Evolutionary conservation across 1,284 basidiomycete species (phyloP), one percentile per base, ranked within the genome.

Genomic region (Trichosporon sp.): DNA sequence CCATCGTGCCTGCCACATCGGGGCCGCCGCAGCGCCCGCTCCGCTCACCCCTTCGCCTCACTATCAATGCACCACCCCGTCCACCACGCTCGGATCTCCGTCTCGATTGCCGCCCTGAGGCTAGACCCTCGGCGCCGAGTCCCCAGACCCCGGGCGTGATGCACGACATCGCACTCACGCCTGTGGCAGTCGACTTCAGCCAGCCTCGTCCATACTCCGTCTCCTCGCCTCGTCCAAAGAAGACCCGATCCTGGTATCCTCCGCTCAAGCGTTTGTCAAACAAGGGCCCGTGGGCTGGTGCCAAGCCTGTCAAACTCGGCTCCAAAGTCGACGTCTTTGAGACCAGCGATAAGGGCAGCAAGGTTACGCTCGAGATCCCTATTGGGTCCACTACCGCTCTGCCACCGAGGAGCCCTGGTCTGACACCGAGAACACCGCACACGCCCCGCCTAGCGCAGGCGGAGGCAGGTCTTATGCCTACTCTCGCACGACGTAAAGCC

Each of bases 121-220:
- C 8, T 37, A 5, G 35, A 7, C 16, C 43, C 4, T 6, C 16
- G 10, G 67, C 73, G 0, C 64, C 78, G 11, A 31, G 71, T 16
- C 67, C 74, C 2, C 32, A 16, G 6, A 31, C 66, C 12, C 32
- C 59, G 16, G n/a, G 48, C 31, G 79, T 79, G 0, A 68, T 82
- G 11, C 78, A 80, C 69, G 75, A 80, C 51, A 76, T 82, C 21
- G 70, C 79, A 2, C 76, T 82, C 31, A 81, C 80, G 0, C 81
- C 80, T 0, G 78, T 78, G 1, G 43, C 46, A 7, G 61, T 65
- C 21, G 37, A 43, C 56, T 37, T 70, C 56, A 59, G 21, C 46
- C 11, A 11, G 16, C 46, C 61, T n/a, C 56, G 61, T 16, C 65
- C 68, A 2, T 63, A 66, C 65, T 26, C 38, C 11, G 31, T 48